These are phyloP conservation scores for Casuarina glauca DNA, from an alignment of 306 rosid genomes.

Conservation along the genomic window DNA sequence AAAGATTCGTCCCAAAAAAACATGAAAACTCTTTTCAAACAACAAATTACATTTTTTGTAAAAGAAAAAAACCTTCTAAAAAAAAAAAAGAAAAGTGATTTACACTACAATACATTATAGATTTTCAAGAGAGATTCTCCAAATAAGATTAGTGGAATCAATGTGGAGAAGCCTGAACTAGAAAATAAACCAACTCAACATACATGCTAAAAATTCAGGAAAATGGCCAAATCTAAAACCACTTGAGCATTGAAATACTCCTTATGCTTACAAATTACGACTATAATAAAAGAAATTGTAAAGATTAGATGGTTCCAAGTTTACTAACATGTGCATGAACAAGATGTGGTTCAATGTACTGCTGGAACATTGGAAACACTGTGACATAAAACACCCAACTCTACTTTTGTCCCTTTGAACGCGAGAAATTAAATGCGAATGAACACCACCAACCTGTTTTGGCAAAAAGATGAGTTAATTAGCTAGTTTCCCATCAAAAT, in stretches of 20 bases:
- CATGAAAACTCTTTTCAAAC: neutral
- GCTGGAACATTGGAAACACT: slow-evolving; percentile 99
- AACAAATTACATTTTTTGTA: too few relatives aligned
- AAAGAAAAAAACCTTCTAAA: too few relatives aligned
- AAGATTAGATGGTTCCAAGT: slow-evolving; percentile 6
- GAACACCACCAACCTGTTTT: slow-evolving; percentile 98
- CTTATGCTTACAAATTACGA: neutral
- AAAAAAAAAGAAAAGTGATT: neutral
- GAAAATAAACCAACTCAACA: neutral
- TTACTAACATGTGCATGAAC: slow-evolving; percentile 95
- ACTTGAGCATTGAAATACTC: neutral
- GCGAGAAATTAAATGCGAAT: slow-evolving; percentile 96
- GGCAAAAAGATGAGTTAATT: slow-evolving; percentile 18
- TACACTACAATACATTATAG: neutral
- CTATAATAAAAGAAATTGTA: too few relatives aligned
- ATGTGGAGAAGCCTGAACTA: neutral
- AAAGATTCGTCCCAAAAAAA: slow-evolving; percentile 17
- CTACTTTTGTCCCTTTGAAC: slow-evolving; percentile 98
- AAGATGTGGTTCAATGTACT: slow-evolving; percentile 95
- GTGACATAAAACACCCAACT: slow-evolving; percentile 90
- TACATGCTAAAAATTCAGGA: neutral
- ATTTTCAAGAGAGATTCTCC: neutral
- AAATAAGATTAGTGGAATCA: neutral
- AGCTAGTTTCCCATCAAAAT: neutral
- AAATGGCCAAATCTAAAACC: neutral